Evolutionary conservation across 306 rosid species (phyloP).

Genomic region (Crotalaria pallida): DNA sequence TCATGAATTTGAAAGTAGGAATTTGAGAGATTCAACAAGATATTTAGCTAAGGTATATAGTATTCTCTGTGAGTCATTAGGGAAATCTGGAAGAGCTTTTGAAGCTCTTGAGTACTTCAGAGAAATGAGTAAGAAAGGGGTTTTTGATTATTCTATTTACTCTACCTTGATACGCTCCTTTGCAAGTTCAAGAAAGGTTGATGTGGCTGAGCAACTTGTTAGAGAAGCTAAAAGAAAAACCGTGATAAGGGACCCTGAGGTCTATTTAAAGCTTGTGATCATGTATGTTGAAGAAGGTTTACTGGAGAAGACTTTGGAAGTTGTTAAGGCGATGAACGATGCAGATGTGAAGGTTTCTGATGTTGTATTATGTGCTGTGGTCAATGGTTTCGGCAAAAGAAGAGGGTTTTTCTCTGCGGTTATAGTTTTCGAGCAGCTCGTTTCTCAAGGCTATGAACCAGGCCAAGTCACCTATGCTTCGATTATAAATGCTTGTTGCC

Average conservation of each 20-base stretch:
- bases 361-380: conserved; percentile 52
- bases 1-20: conserved; percentile 31
- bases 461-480: conserved; percentile 80
- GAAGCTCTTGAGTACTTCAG: conserved; percentile 58
- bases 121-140: conserved; percentile 35
- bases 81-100: conserved; percentile 41
- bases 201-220: conserved; percentile 44
- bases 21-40: conserved; percentile 16
- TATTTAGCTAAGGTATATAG: conserved; percentile 36
- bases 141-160: conserved; percentile 40
- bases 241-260: conserved; percentile 48
- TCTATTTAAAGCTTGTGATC: conserved; percentile 46
- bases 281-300: conserved; percentile 64
- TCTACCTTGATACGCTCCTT: conserved; percentile 52
- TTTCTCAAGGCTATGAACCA: conserved; percentile 44
- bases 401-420: conserved; percentile 43
- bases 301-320: conserved; percentile 51
- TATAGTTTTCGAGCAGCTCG: conserved; percentile 37
- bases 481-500: conserved; percentile 50
- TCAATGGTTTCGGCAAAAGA: conserved; percentile 53
- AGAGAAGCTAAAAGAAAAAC: conserved; percentile 45
- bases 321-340: conserved; percentile 45
- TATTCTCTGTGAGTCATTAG: conserved; percentile 43
- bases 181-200: conserved; percentile 38
- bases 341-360: conserved; percentile 49